These are phyloP conservation scores for Aspergillus sclerotiicarbonarius DNA, from an alignment of 495 filamentous ascomycete species.

Conservation along the genomic window DNA sequence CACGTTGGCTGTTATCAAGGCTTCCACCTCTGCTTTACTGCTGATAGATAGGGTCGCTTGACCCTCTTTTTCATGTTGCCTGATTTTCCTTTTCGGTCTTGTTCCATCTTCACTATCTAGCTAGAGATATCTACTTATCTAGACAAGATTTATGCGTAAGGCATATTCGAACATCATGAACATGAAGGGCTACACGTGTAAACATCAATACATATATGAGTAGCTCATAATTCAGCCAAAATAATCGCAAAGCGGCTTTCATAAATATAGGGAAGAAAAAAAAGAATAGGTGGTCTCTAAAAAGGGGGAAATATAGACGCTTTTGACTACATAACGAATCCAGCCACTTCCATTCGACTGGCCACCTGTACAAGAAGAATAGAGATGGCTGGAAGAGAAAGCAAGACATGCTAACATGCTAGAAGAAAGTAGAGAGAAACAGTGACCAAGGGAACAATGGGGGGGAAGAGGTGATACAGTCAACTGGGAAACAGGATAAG, in stretches of 20 bases:
- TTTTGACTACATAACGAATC: neutral
- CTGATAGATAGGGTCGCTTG: too few species aligned
- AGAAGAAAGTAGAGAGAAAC: neutral
- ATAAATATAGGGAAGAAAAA: neutral
- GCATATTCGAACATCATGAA: too few species aligned
- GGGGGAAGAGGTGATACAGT: constrained; percentile 6
- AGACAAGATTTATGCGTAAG: neutral
- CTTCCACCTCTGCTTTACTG: too few species aligned
- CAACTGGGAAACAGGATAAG: constrained; percentile 4
- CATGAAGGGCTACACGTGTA: neutral
- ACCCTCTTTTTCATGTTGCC: too few species aligned
- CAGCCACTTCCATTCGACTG: neutral
- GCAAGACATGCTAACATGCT: neutral
- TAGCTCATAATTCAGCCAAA: neutral
- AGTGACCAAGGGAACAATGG: neutral
- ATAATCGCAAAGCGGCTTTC: neutral
- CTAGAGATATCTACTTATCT: neutral
- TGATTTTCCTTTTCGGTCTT: too few species aligned
- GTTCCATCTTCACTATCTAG: too few species aligned
- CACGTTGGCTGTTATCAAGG: too few species aligned
- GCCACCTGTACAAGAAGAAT: neutral
- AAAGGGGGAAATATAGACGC: neutral
- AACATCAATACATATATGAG: neutral
- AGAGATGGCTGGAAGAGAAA: neutral
- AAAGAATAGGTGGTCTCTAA: neutral